Base-by-base conservation (phyloP, 805 yeast genomes). In the Cyberlindnera lachancei region DNA sequence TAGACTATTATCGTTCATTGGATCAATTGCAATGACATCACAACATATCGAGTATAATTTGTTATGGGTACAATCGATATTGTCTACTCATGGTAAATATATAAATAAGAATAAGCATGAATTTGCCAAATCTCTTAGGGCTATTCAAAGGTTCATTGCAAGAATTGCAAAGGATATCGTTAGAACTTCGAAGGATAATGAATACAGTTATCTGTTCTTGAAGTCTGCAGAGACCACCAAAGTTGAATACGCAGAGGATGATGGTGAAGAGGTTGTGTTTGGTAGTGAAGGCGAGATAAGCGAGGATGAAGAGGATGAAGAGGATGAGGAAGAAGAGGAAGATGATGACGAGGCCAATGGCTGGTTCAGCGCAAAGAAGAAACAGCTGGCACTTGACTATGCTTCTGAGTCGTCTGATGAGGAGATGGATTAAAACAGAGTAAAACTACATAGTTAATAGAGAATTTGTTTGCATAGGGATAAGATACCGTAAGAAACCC, bases 1-100 rank as follows among this genome's bases (percentile, higher is more conserved):
- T 25, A 70, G 80, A 36, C 48, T 90, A 22, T 54, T 92, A 27
- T 58, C 63, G 21, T 86, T 85, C 40, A 68, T 92, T 46, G 92
- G 84, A 2, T 69, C 71, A 25, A 67, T 73, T 41, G 66, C 77
- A 22, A 69, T 70, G 53, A 82, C 79, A 4, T 75, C 86, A 6
- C 87, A 74, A 21, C 97, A 92, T 58, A 53, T 90, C 16, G 96
- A 92, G 59, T 87, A 78, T 61, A 76, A 79, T 46, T 55, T 92
- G 41, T 45, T 81, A 9, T 92, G 98, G 97, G 67, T 90, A 21
- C 75, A 78, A 44, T 62, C 70, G 12, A 46, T 87, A 5, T 56
- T 92, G 13, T 66, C 79, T 2, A 56, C 68, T 14, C 96, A 90
- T 52, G 97, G 98, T 10, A 68, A 68, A 41, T 79, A 73, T 55